phyloP scores from a whole-genome alignment of 2,329 filamentous ascomycete genomes.

The Elsinoe arachidis region DNA sequence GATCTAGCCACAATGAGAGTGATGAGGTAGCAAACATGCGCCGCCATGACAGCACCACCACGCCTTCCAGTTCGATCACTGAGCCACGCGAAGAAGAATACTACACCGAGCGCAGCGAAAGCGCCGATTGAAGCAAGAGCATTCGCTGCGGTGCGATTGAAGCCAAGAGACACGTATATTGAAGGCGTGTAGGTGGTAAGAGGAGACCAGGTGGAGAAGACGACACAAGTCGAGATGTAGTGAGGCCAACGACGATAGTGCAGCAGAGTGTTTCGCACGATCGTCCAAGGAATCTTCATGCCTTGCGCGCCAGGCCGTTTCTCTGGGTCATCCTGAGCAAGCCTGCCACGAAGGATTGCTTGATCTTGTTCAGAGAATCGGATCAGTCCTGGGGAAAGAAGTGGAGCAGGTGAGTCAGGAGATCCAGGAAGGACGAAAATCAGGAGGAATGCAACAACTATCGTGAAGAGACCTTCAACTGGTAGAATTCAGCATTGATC shows the following conservation, averaged over 20 bases:
- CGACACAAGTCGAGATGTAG: slow-evolving; percentile 42
- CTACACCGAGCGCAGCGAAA: slow-evolving; percentile 39
- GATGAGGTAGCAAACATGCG: slow-evolving; percentile 40
- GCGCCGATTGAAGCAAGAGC: slow-evolving; percentile 36
- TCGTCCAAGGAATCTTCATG: slow-evolving; percentile 29
- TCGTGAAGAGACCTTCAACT: slow-evolving; percentile 29
- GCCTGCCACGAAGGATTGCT: slow-evolving; percentile 28
- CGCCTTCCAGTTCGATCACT: slow-evolving; percentile 40
- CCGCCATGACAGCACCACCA: slow-evolving; percentile 37
- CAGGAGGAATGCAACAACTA: slow-evolving; percentile 32
- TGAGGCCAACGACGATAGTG: slow-evolving; percentile 39
- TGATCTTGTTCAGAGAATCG: slow-evolving; percentile 30
- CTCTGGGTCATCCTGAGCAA: slow-evolving; percentile 28
- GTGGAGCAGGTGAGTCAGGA: slow-evolving; percentile 33
- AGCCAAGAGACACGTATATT: slow-evolving; percentile 33
- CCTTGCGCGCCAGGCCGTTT: slow-evolving; percentile 29
- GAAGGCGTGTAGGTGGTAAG: slow-evolving; percentile 45
- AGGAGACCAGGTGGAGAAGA: slow-evolving; percentile 47
- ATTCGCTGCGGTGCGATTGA: slow-evolving; percentile 39
- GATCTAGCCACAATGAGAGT: slow-evolving; percentile 34
- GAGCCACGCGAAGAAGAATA: slow-evolving; percentile 42
- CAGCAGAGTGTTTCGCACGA: slow-evolving; percentile 38
- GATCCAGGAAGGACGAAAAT: slow-evolving; percentile 38
- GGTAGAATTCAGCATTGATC: neutral
- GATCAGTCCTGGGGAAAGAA: slow-evolving; percentile 33